Evolutionary conservation across 805 yeast genomes (phyloP).

Genomic region (Cyberlindnera samutprakarnensis): DNA sequence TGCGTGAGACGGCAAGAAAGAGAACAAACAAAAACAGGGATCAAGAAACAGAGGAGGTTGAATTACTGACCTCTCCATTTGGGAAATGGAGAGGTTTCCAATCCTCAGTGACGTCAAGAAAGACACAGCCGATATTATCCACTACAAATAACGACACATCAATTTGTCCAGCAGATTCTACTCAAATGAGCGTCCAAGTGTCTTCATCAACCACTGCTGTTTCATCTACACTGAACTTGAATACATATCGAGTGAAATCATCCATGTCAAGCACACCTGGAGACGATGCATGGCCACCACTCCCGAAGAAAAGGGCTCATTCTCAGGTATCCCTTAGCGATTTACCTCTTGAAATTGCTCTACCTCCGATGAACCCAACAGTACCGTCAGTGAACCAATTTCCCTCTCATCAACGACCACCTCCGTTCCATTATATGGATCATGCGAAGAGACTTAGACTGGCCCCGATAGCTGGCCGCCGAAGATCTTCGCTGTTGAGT

Average conservation of each 20-base stretch:
- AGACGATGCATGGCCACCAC: constrained; percentile 4
- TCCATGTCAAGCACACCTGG: too few species aligned
- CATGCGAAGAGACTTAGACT: constrained; percentile 47
- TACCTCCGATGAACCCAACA: constrained; percentile 36
- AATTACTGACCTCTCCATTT: constrained; percentile 13
- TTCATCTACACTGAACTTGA: background rate
- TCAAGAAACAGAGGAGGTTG: constrained; percentile 6
- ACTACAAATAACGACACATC: background rate
- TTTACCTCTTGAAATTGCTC: constrained; percentile 16
- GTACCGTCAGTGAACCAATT: constrained; percentile 28
- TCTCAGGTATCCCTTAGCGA: constrained; percentile 7
- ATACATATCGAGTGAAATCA: background rate
- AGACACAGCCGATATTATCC: constrained; percentile 1
- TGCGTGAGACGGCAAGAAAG: constrained; percentile 51
- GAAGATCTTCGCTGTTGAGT: constrained; percentile 51
- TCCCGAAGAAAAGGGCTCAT: constrained; percentile 10
- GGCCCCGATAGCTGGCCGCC: constrained; percentile 35
- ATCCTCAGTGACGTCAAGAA: background rate
- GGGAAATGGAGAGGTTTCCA: constrained; percentile 21
- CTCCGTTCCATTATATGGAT: constrained; percentile 44
- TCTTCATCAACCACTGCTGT: constrained; percentile 5
- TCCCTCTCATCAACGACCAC: constrained; percentile 18
- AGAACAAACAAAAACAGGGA: constrained; percentile 30
- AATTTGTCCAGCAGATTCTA: background rate
- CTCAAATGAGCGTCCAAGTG: constrained; percentile 3